Evolutionary conservation across 2,329 filamentous ascomycete genomes (phyloP), one percentile per base, ranked within the genome.

Genomic region (Hymenoscyphus infarciens): DNA sequence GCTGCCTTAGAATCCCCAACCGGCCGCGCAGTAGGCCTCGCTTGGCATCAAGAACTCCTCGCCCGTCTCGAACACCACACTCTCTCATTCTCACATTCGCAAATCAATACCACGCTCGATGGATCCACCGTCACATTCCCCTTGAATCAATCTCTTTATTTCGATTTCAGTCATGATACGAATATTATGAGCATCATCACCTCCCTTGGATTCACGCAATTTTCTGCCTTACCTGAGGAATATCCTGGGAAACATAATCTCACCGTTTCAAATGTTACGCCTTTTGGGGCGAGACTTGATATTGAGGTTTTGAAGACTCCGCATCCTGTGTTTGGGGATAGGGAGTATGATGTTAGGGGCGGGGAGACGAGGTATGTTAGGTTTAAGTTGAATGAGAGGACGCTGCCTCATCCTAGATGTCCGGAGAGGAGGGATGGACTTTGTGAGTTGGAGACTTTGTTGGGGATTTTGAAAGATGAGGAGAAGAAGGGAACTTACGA

Each of bases 101-200:
- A 86, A 68, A 84, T 86, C 76, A 91, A 91, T 72, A 79, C 83
- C n/a, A 91, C 88, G 0, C 81, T 91, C 33, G 87, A 90, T 76
- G 84, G 81, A 71, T 90, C 82, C 74, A 81, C 81, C 0, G 78
- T 78, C 39, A 92, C 89, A 0, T 93, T 93, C 73, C 90, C 90
- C 0, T 76, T 90, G 3, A 84, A 91, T 71, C 90, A 93, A 72
- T 82, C 79, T 25, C 79, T 93, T 16, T 91, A 92, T 74, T 83
- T 92, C 57, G 90, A 92, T 77, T 92, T 92, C 74, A 87, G 84
- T 16, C 90, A 93, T 74, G 90, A 93, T 75, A 88, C 87, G 35
- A 90, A 89, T 72, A 90, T 91, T 64, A 79, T 87, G 68, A 82
- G 83, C 29, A 83, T 92, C 66, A 77, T 92, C 3, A 86, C 88